Percentiles rank a stretch among this genome's conserved stretches.
Evolutionary conservation across 2,329 filamentous ascomycete species (phyloP).

Genomic region (Scytalidium lignicola): DNA sequence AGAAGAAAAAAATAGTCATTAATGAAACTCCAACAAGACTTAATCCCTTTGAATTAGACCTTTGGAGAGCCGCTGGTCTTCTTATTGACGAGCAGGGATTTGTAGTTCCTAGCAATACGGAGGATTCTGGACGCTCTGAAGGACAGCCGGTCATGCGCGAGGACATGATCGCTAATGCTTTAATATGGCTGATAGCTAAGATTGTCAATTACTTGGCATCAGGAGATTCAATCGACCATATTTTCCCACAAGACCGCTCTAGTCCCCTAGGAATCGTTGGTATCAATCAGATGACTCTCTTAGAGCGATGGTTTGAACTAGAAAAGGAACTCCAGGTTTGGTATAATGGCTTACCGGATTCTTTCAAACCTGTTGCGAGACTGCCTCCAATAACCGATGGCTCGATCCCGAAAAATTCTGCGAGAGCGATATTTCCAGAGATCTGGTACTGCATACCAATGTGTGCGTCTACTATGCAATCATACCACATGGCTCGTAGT

Average conservation of each 20-base stretch:
- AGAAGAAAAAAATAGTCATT: constrained; percentile 36
- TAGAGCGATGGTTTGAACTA: constrained; percentile 49
- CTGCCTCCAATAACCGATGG: constrained; percentile 31
- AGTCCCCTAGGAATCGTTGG: constrained; percentile 34
- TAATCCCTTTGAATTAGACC: constrained; percentile 54
- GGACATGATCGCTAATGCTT: constrained; percentile 57
- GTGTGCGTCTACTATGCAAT: constrained; percentile 62
- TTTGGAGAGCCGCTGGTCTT: constrained; percentile 62
- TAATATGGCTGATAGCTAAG: constrained; percentile 63
- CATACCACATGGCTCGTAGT: constrained; percentile 60
- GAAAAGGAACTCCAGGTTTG: constrained; percentile 53
- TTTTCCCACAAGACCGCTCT: constrained; percentile 27
- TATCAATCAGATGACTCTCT: constrained; percentile 42
- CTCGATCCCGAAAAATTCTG: constrained; percentile 15
- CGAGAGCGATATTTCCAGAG: constrained; percentile 41
- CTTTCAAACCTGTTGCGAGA: constrained; percentile 51
- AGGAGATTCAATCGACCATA: constrained; percentile 42
- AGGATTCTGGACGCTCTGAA: constrained; percentile 34
- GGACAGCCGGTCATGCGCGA: constrained; percentile 49
- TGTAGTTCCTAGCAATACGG: constrained; percentile 39
- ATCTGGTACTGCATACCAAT: constrained; percentile 60
- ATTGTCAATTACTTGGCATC: constrained; percentile 60
- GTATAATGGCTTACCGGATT: constrained; percentile 53
- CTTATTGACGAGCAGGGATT: constrained; percentile 49
- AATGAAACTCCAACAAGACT: constrained; percentile 56